Evolutionary conservation across 768 basidiomycete species (phyloP).

Genomic region (Cystofilobasidium macerans): DNA sequence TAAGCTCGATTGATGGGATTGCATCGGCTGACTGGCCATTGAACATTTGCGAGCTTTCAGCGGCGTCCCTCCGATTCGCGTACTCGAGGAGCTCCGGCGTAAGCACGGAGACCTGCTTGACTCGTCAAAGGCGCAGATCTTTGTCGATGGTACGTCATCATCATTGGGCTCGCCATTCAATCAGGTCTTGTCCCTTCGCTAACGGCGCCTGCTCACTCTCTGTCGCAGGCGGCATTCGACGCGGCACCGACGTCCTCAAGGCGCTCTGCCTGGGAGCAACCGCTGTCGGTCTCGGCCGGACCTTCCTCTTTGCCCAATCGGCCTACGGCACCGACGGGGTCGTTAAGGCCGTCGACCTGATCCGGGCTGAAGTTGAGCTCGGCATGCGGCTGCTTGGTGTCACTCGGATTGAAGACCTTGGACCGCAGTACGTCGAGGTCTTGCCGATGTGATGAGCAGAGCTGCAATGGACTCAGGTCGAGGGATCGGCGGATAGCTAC

Average conservation of each 20-base stretch:
- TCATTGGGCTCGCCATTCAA: background rate
- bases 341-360: conserved; percentile 35
- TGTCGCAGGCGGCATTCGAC: conserved; percentile 44
- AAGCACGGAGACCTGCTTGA: conserved; percentile 9
- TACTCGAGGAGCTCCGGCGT: background rate
- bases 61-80: conserved; percentile 8
- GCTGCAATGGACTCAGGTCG: background rate
- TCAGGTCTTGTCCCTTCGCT: background rate
- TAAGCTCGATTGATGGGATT: too few relatives aligned
- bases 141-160: conserved; percentile 9
- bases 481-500: background rate
- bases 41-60: background rate
- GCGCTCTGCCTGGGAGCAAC: conserved; percentile 36
- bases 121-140: conserved; percentile 5
- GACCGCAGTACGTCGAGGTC: conserved; percentile 57
- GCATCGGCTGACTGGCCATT: background rate
- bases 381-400: conserved; percentile 69
- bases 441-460: background rate
- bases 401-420: conserved; percentile 52
- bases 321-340: conserved; percentile 21
- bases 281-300: conserved; percentile 38
- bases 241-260: conserved; percentile 44
- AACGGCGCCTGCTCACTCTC: too few relatives aligned
- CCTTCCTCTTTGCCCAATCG: conserved; percentile 60
- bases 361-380: conserved; percentile 65